Percentiles rank a stretch among this genome's conserved stretches.
Conservation (phyloP, 2,329 filamentous ascomycete species). For the Coniella lustricola region DNA sequence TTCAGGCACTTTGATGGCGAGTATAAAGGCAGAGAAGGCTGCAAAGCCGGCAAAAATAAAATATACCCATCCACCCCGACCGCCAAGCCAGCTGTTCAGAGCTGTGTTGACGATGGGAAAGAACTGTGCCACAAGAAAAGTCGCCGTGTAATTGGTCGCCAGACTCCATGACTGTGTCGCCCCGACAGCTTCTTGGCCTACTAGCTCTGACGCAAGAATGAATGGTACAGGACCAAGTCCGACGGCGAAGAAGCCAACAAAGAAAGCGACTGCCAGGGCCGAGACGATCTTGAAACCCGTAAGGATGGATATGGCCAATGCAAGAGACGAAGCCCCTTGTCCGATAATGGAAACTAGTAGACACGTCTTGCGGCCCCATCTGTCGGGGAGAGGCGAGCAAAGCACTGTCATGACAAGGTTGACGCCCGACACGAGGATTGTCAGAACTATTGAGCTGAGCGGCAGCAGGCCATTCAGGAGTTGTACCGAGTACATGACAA, state of each 20-base stretch:
- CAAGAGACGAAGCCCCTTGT: slow-evolving; percentile 71
- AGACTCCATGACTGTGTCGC: slow-evolving; percentile 85
- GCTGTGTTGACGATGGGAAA: slow-evolving; percentile 80
- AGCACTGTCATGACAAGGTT: slow-evolving; percentile 78
- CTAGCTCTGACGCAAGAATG: slow-evolving; percentile 85
- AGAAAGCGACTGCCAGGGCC: slow-evolving; percentile 72
- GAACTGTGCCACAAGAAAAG: slow-evolving; percentile 88
- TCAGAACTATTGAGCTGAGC: slow-evolving; percentile 73
- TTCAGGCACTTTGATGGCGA: slow-evolving; percentile 71
- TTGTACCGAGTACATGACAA: slow-evolving; percentile 97
- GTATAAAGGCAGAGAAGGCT: slow-evolving; percentile 61
- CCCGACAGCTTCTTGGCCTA: slow-evolving; percentile 82
- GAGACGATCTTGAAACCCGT: slow-evolving; percentile 67
- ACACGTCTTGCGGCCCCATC: slow-evolving; percentile 78
- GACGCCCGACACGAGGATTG: slow-evolving; percentile 77
- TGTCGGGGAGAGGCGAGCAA: slow-evolving; percentile 80
- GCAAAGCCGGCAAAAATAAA: slow-evolving; percentile 83
- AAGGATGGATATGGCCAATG: slow-evolving; percentile 74
- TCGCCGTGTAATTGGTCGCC: slow-evolving; percentile 81
- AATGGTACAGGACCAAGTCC: slow-evolving; percentile 93
- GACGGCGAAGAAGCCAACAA: slow-evolving; percentile 84
- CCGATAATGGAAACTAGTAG: slow-evolving; percentile 76
- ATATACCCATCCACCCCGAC: slow-evolving; percentile 70
- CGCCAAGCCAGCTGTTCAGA: slow-evolving; percentile 56
- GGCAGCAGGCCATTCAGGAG: slow-evolving; percentile 76